Evolutionary conservation across 2,329 filamentous ascomycete species (phyloP).

Genomic region (Atkinsonella texensis): DNA sequence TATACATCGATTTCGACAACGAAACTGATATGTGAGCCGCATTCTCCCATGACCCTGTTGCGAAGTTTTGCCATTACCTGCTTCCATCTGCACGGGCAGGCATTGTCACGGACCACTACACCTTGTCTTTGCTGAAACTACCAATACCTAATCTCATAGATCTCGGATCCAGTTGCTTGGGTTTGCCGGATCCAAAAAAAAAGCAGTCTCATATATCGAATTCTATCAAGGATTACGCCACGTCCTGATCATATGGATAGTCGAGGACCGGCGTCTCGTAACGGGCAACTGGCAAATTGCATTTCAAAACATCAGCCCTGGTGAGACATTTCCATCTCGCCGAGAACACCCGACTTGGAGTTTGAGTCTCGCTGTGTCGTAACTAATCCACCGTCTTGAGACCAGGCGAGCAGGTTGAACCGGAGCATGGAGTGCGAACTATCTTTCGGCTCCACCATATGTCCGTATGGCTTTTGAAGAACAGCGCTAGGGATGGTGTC

Average conservation of each 20-base stretch:
- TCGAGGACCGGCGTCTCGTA: slow-evolving; percentile 4
- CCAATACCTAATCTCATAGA: background rate
- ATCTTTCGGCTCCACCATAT: background rate
- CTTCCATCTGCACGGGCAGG: background rate
- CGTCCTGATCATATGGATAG: background rate
- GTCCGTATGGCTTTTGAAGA: background rate
- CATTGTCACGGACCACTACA: background rate
- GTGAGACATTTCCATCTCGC: slow-evolving; percentile 19
- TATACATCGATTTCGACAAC: too few species aligned
- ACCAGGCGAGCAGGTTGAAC: background rate
- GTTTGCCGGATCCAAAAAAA: background rate
- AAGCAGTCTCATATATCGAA: background rate
- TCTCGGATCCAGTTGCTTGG: background rate
- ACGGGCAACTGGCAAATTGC: slow-evolving; percentile 13
- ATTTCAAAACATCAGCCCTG: slow-evolving; percentile 13
- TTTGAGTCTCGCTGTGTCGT: background rate
- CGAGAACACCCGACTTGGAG: slow-evolving; percentile 11
- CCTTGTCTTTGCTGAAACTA: background rate
- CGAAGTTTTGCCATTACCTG: background rate
- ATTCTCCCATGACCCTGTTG: background rate
- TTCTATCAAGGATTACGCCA: background rate
- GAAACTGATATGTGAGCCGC: too few species aligned
- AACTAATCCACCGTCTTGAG: slow-evolving; percentile 1
- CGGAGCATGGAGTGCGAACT: background rate
- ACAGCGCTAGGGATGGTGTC: background rate